Evolutionary conservation across 1,284 basidiomycete genomes (phyloP), one percentile per base, ranked within the genome.

Genomic region (Pseudozyma sp.): DNA sequence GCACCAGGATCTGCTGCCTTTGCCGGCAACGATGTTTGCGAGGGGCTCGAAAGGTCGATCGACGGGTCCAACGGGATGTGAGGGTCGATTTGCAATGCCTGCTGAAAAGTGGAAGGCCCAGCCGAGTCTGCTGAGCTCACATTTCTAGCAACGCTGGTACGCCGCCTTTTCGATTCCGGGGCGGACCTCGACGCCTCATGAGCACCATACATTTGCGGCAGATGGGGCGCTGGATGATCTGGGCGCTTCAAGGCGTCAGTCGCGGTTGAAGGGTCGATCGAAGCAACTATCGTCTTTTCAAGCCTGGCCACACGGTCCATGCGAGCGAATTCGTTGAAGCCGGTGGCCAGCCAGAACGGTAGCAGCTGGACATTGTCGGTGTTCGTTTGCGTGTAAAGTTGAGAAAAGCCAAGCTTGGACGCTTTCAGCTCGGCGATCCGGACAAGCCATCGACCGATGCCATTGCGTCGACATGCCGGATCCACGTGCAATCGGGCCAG

Each of bases 391-490:
- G 70, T 68, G 24, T 70, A 70, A 13, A 75, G 63, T 7, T 69
- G 58, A 9, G 72, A 60, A 31, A 75, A 75, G 44, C 72, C 72
- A 0, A 70, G 52, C 50, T 61, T 63, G 42, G 56, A 57, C 4
- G 72, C 72, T 34, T 70, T 68, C 49, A 70, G 63, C 43, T 70
- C 72, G 7, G 64, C 68, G 4, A 59, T 54, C 7, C 43, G 53
- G 33, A 69, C 56, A 16, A 75, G 57, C 72, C 72, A 75, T 37
- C 63, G 72, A 17, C 72, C 72, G 30, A 75, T 64, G 10, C 72
- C 72, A 33, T 54, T 52, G 31, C 56, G 56, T 29, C 57, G 67
- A 63, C 72, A 70, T 5, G 43, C 11, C 11, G 61, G 54, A 46
- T 68, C 64, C 17, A 75, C 64, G 16, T 56, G 64, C 19, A 75